phyloP scores from a whole-genome alignment of 1,284 basidiomycete species.

The Leccinum colubrinum region DNA sequence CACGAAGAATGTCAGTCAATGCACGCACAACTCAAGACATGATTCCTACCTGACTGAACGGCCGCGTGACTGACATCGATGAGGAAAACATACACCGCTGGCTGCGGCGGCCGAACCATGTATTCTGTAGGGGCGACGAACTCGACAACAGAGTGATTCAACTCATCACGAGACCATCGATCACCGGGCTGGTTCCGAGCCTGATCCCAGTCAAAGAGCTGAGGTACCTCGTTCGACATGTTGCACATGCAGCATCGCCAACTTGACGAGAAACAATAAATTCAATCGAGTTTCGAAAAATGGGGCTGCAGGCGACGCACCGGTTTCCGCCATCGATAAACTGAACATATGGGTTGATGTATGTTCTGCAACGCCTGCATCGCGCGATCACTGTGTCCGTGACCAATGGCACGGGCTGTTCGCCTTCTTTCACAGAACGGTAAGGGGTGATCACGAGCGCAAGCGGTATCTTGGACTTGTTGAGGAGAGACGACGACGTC shows the following conservation, averaged over 20 bases:
- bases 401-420: conserved; percentile 83
- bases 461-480: conserved; percentile 93
- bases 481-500: conserved; percentile 87
- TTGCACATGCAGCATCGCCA: conserved; percentile 99
- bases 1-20: conserved; percentile 3
- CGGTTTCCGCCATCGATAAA: conserved; percentile 98
- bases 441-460: conserved; percentile 93
- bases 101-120: conserved; percentile 98
- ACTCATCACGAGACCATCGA: conserved; percentile 90
- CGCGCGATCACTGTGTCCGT: conserved; percentile 96
- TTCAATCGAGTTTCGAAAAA: conserved; percentile 7
- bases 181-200: conserved; percentile 92
- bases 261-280: conserved; percentile 33
- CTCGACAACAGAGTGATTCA: conserved; percentile 93
- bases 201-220: conserved; percentile 98
- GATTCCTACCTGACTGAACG: conserved; percentile 71
- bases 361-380: conserved; percentile 94
- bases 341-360: conserved; percentile 98
- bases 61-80: conserved; percentile 95
- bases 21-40: background rate
- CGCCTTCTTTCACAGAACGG: conserved; percentile 75
- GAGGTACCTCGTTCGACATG: conserved; percentile 98
- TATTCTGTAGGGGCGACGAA: conserved; percentile 99
- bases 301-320: conserved; percentile 35
- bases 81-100: conserved; percentile 95